phyloP scores from a whole-genome alignment of 2,329 filamentous ascomycete species.

The Gremmenia infestans region DNA sequence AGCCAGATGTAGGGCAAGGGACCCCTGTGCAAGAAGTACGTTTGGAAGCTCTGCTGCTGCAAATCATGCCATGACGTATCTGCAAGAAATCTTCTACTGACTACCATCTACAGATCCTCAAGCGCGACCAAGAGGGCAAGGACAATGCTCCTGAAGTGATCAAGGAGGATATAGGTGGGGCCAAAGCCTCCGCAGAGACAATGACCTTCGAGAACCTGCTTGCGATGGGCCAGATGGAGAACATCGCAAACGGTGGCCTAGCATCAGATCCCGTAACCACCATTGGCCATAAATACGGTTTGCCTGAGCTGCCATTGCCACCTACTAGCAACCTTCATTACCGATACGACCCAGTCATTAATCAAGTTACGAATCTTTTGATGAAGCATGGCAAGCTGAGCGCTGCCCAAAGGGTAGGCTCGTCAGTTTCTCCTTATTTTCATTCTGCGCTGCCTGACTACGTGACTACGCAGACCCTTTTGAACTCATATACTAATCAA shows the following conservation, averaged over 20 bases:
- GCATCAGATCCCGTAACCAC: constrained; percentile 13
- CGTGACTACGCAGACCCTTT: constrained; percentile 16
- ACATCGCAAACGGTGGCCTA: constrained; percentile 23
- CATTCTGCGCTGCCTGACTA: constrained; percentile 16
- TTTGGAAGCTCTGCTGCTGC: constrained; percentile 6
- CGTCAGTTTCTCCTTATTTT: constrained; percentile 20
- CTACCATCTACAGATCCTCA: constrained; percentile 48
- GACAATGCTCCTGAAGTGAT: constrained; percentile 64
- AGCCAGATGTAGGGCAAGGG: constrained; percentile 60
- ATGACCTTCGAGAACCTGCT: constrained; percentile 30
- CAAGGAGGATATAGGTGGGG: constrained; percentile 48
- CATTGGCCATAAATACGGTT: constrained; percentile 58
- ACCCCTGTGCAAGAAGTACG: constrained; percentile 62
- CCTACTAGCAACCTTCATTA: constrained; percentile 62
- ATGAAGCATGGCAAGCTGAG: constrained; percentile 91
- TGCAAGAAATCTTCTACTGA: constrained; percentile 5
- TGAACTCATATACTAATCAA: not conserved
- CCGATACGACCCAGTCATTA: constrained; percentile 79
- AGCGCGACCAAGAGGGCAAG: constrained; percentile 55
- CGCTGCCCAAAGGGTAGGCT: constrained; percentile 73
- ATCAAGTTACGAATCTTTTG: constrained; percentile 83
- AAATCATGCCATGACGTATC: constrained; percentile 17
- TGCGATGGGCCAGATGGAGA: constrained; percentile 29
- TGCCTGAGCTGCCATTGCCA: constrained; percentile 63
- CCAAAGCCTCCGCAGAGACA: constrained; percentile 26